These are phyloP conservation scores for Medicago truncatula DNA, from an alignment of 306 rosid species.

Conservation along the genomic window DNA sequence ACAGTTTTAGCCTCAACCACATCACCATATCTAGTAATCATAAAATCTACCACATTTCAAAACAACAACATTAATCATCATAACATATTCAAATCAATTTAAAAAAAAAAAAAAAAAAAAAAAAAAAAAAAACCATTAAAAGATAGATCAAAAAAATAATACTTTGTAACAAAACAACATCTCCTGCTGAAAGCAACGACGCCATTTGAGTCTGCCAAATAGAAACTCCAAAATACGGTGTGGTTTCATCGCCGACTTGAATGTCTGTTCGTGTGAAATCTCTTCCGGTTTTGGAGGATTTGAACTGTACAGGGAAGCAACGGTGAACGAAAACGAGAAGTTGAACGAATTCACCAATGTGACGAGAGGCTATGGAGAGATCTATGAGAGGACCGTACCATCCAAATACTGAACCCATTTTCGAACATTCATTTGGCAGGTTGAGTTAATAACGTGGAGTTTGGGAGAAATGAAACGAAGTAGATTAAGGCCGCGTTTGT, in stretches of 20 bases:
- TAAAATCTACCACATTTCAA: slow-evolving; percentile 60
- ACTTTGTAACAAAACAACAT: slow-evolving; percentile 72
- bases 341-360: slow-evolving; percentile 75
- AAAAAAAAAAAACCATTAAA: too few species aligned
- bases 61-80: background rate
- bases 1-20: slow-evolving; percentile 72
- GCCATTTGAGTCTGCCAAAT: slow-evolving; percentile 73
- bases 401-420: slow-evolving; percentile 67
- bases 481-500: too few species aligned
- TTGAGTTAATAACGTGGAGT: too few species aligned
- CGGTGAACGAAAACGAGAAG: slow-evolving; percentile 81
- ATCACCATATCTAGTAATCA: slow-evolving; percentile 66
- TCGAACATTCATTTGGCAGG: too few species aligned
- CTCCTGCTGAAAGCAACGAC: slow-evolving; percentile 56
- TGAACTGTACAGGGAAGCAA: slow-evolving; percentile 63
- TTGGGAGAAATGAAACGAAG: too few species aligned
- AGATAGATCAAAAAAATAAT: background rate
- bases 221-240: slow-evolving; percentile 68
- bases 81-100: slow-evolving; percentile 17
- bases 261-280: slow-evolving; percentile 63
- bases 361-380: slow-evolving; percentile 58
- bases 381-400: slow-evolving; percentile 94
- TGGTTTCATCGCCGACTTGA: slow-evolving; percentile 81
- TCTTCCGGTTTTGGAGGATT: slow-evolving; percentile 59
- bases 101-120: slow-evolving; percentile 1